These are phyloP conservation scores for Lactarius vividus DNA, from an alignment of 768 basidiomycete genomes.

Conservation along the genomic window DNA sequence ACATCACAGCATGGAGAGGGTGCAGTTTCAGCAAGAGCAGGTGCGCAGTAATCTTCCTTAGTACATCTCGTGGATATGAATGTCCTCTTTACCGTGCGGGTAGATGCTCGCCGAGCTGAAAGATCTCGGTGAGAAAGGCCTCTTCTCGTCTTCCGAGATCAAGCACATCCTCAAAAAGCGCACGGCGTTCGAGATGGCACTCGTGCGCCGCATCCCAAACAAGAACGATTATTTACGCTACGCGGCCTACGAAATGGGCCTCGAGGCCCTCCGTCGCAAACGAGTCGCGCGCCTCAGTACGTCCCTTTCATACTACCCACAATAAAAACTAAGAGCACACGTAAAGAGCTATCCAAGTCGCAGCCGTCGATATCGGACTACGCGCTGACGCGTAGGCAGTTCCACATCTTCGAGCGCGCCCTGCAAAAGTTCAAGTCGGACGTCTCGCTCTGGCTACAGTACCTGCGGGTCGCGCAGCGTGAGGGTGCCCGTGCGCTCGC, in stretches of 20 bases:
- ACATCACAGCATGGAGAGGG: constrained; percentile 73
- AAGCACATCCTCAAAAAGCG: constrained; percentile 83
- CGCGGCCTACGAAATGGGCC: constrained; percentile 85
- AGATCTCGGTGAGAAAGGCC: constrained; percentile 78
- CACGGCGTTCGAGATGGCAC: constrained; percentile 77
- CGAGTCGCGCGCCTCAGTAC: constrained; percentile 69
- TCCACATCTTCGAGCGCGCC: constrained; percentile 89
- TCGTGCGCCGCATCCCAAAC: constrained; percentile 79
- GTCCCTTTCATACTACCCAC: constrained; percentile 30
- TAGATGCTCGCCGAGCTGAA: constrained; percentile 95
- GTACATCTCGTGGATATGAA: not conserved
- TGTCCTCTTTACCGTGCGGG: not conserved
- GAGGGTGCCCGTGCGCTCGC: constrained; percentile 79
- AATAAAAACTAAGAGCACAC: constrained; percentile 17
- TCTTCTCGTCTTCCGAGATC: constrained; percentile 83
- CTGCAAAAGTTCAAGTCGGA: constrained; percentile 87
- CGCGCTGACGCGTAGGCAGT: constrained; percentile 78
- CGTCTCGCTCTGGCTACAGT: constrained; percentile 84
- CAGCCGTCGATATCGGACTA: constrained; percentile 77
- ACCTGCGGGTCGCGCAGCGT: constrained; percentile 78
- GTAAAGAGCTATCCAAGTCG: constrained; percentile 9
- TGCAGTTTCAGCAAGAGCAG: constrained; percentile 93
- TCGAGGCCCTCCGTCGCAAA: constrained; percentile 79
- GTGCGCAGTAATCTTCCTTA: constrained; percentile 32
- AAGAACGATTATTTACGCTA: constrained; percentile 90